Percentiles rank a stretch among this genome's conserved stretches.
These are phyloP conservation scores for Trichoderma arundinaceum DNA, from an alignment of 2,329 filamentous ascomycete species.

Conservation along the genomic window DNA sequence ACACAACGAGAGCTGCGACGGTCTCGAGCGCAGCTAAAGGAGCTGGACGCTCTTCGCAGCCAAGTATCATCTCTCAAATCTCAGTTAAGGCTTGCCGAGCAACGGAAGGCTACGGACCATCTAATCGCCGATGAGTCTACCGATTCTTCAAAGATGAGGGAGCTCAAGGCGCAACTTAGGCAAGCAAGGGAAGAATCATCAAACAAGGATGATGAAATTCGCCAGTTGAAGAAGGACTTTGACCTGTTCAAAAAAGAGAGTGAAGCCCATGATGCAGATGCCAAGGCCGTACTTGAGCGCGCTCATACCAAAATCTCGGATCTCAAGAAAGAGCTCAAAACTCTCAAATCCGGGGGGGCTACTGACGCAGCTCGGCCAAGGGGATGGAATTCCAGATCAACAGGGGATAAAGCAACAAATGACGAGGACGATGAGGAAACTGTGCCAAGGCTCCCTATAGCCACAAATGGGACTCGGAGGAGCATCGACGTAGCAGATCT, in stretches of 20 bases:
- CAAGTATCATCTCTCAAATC: slow-evolving; percentile 60
- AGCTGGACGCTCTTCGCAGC: slow-evolving; percentile 57
- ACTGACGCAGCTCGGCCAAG: slow-evolving; percentile 38
- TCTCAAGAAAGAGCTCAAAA: slow-evolving; percentile 59
- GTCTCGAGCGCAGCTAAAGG: slow-evolving; percentile 59
- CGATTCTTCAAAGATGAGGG: slow-evolving; percentile 42
- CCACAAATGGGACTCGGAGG: slow-evolving; percentile 33
- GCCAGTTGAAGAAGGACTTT: slow-evolving; percentile 57
- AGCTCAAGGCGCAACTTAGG: slow-evolving; percentile 51
- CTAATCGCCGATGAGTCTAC: slow-evolving; percentile 40
- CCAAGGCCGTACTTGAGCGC: slow-evolving; percentile 59
- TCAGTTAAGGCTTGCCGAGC: slow-evolving; percentile 55
- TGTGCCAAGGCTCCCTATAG: background rate
- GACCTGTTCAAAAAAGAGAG: slow-evolving; percentile 60
- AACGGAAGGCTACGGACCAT: slow-evolving; percentile 38
- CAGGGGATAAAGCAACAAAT: slow-evolving; percentile 32
- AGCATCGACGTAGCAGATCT: slow-evolving; percentile 41
- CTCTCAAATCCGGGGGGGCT: slow-evolving; percentile 46
- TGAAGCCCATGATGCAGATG: slow-evolving; percentile 60
- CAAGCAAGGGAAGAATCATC: slow-evolving; percentile 52
- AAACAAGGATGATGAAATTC: slow-evolving; percentile 57
- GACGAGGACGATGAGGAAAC: slow-evolving; percentile 7
- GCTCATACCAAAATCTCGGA: slow-evolving; percentile 63
- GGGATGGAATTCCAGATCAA: slow-evolving; percentile 41
- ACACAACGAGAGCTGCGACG: slow-evolving; percentile 60